These are phyloP conservation scores for Hymenoscyphus fructigenus DNA, from an alignment of 2,329 filamentous ascomycete species.

Conservation along the genomic window DNA sequence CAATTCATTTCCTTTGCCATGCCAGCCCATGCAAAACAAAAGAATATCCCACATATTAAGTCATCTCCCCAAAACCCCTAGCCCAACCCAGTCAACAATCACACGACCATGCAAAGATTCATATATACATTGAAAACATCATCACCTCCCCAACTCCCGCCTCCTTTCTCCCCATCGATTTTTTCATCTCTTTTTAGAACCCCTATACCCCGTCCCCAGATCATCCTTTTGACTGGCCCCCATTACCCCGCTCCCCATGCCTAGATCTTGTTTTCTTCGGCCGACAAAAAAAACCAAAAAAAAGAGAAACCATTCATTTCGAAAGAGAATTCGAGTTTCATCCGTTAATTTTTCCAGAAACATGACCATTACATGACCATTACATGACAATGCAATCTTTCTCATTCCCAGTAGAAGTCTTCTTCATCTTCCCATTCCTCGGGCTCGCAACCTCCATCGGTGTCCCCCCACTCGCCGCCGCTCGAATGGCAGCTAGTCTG, in stretches of 20 bases:
- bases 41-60: background rate
- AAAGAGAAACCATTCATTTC: too few relatives aligned
- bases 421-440: constrained; percentile 34
- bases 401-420: constrained; percentile 25
- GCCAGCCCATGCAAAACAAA: background rate
- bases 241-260: background rate
- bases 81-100: background rate
- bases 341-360: too few relatives aligned
- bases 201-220: too few relatives aligned
- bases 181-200: too few relatives aligned
- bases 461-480: constrained; percentile 60
- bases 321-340: too few relatives aligned
- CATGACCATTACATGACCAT: background rate
- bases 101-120: background rate
- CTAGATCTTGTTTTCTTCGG: background rate
- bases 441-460: constrained; percentile 35
- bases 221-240: too few relatives aligned
- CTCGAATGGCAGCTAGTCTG: constrained; percentile 80
- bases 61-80: background rate
- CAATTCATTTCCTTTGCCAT: too few relatives aligned
- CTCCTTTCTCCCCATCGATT: background rate
- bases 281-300: background rate
- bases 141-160: background rate
- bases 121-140: constrained; percentile 1
- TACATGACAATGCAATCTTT: constrained; percentile 13